Evolutionary conservation across 805 yeast species (phyloP).

Genomic region (Candida michaelii): DNA sequence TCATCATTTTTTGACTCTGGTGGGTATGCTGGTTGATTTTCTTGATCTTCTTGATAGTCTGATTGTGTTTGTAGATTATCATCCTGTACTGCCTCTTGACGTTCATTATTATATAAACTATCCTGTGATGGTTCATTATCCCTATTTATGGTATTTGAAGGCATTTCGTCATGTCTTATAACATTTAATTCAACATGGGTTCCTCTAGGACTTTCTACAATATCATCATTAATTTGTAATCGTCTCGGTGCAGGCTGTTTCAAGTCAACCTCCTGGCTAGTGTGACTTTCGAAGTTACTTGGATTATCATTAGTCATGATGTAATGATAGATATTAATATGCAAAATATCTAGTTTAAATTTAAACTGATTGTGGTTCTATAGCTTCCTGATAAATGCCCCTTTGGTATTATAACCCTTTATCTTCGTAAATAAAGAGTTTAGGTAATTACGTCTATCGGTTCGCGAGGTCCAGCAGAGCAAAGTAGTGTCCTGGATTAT

Average conservation of each 20-base stretch:
- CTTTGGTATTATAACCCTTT: neutral
- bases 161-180: neutral
- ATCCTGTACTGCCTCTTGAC: neutral
- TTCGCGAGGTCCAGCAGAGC: neutral
- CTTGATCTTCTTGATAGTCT: neutral
- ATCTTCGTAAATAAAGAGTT: neutral
- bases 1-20: neutral
- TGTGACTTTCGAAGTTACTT: neutral
- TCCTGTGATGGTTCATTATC: neutral
- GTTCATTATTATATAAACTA: neutral
- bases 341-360: neutral
- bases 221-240: neutral
- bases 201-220: neutral
- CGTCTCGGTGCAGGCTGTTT: neutral
- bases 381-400: neutral
- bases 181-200: neutral
- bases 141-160: neutral
- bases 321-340: neutral
- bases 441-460: slow-evolving; percentile 1
- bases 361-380: neutral
- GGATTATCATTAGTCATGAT: neutral
- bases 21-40: neutral
- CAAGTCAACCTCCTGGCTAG: slow-evolving; percentile 1
- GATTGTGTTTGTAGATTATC: neutral
- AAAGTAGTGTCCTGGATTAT: slow-evolving; percentile 2